Evolutionary conservation across 2,329 filamentous ascomycete species (phyloP).

Genomic region (Penicillium fuscoglaucum): DNA sequence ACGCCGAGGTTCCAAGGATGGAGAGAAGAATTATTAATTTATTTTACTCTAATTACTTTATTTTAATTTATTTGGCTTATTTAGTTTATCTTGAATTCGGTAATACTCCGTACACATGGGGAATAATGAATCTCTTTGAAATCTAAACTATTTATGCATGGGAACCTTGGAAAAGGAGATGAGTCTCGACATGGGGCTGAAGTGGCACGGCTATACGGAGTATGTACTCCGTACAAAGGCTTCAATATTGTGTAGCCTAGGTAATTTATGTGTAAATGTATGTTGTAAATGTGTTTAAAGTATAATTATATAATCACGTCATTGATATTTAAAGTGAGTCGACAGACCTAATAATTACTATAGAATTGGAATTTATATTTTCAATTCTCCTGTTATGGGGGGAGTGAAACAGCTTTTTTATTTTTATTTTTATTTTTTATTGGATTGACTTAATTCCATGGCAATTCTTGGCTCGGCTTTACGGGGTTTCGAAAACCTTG

Average conservation of each 20-base stretch:
- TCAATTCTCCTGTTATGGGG: slow-evolving; percentile 1
- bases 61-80: background rate
- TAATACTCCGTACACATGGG: slow-evolving; percentile 13
- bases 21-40: slow-evolving; percentile 7
- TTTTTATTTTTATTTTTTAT: background rate
- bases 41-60: background rate
- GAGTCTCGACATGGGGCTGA: slow-evolving; percentile 3
- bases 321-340: background rate
- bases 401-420: background rate
- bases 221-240: background rate
- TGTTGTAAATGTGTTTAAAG: background rate
- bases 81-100: background rate
- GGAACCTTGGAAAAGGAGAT: slow-evolving; percentile 20
- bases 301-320: slow-evolving; percentile 7
- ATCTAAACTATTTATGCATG: slow-evolving; percentile 20
- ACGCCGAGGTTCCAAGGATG: slow-evolving; percentile 27
- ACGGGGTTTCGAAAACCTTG: slow-evolving; percentile 22
- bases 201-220: slow-evolving; percentile 1
- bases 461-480: slow-evolving; percentile 27
- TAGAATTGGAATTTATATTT: background rate
- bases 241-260: slow-evolving; percentile 9
- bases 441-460: background rate
- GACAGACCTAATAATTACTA: background rate
- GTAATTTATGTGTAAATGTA: background rate
- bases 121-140: slow-evolving; percentile 14